A percentile compares a stretch with the other conserved stretches of the same genome.
phyloP scores from a whole-genome alignment of 148 eudicot species.

The Salicornia ramosissima region DNA sequence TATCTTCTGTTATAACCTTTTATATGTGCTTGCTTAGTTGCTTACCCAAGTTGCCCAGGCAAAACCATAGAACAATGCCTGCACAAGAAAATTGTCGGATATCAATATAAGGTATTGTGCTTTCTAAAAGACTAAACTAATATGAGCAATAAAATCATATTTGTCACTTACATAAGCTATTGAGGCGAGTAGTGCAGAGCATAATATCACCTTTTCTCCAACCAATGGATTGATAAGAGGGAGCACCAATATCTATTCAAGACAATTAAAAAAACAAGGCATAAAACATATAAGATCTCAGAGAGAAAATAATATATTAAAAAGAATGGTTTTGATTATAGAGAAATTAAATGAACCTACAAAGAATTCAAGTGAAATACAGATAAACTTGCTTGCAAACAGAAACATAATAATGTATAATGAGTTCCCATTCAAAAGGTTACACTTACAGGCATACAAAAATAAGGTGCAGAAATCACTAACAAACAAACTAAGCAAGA shows the following conservation, averaged over 20 bases:
- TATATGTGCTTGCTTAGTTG: no score
- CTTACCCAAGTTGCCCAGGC: slow-evolving; percentile 98
- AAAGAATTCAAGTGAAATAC: not conserved
- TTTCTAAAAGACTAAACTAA: not conserved
- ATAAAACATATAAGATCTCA: not conserved
- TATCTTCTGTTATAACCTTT: not conserved
- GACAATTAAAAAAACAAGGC: not conserved
- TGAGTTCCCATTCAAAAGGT: no score
- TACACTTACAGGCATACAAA: no score
- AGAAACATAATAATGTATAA: no score
- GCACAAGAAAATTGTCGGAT: slow-evolving; percentile 19
- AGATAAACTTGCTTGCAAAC: not conserved
- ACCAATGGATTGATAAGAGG: slow-evolving; percentile 77
- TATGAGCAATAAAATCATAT: not conserved
- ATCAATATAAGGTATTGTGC: not conserved
- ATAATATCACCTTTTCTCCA: slow-evolving; percentile 72
- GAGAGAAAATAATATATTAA: not conserved
- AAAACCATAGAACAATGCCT: slow-evolving; percentile 83
- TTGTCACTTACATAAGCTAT: slow-evolving; percentile 64
- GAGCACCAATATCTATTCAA: slow-evolving; percentile 56
- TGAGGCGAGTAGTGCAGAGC: slow-evolving; percentile 60
- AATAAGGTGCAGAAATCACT: no score
- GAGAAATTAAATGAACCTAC: not conserved
- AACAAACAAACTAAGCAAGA: no score
- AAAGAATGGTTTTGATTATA: not conserved